Evolutionary conservation across 2,329 filamentous ascomycete species (phyloP).

Genomic region (Stemphylium beticola): DNA sequence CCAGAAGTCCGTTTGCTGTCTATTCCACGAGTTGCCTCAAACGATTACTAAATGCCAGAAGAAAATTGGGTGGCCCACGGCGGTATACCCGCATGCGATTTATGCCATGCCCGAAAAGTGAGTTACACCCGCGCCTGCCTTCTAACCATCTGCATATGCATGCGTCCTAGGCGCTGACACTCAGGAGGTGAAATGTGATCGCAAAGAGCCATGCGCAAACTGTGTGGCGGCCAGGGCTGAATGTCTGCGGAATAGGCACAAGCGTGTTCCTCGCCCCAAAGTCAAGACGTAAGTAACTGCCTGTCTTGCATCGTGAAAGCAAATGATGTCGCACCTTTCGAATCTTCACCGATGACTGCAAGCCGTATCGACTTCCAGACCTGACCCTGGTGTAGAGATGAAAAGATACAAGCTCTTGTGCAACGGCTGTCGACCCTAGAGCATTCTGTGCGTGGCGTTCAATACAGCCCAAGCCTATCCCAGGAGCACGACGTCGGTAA

Average conservation of each 20-base stretch:
- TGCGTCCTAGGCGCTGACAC: constrained; percentile 1
- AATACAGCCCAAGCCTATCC: constrained; percentile 8
- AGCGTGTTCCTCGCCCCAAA: constrained; percentile 33
- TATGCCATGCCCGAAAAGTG: constrained; percentile 33
- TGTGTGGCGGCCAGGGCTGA: constrained; percentile 33
- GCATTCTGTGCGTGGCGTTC: constrained; percentile 25
- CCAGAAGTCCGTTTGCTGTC: neutral
- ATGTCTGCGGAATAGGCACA: constrained; percentile 42
- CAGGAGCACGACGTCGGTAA: constrained; percentile 3
- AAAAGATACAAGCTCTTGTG: constrained; percentile 40
- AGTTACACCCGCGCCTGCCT: neutral
- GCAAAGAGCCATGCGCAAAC: constrained; percentile 42
- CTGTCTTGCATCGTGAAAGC: neutral
- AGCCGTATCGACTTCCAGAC: neutral
- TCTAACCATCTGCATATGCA: neutral
- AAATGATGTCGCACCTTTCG: neutral
- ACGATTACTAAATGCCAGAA: constrained; percentile 32
- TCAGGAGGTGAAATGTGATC: constrained; percentile 43
- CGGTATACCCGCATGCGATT: constrained; percentile 40
- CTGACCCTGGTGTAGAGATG: constrained; percentile 25
- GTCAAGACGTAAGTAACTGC: constrained; percentile 29
- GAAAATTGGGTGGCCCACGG: constrained; percentile 42
- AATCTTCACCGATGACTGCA: neutral
- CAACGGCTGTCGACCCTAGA: constrained; percentile 37
- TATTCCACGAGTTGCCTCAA: neutral